Conservation (phyloP, 768 basidiomycete species). For the Lyophyllum semitale region DNA sequence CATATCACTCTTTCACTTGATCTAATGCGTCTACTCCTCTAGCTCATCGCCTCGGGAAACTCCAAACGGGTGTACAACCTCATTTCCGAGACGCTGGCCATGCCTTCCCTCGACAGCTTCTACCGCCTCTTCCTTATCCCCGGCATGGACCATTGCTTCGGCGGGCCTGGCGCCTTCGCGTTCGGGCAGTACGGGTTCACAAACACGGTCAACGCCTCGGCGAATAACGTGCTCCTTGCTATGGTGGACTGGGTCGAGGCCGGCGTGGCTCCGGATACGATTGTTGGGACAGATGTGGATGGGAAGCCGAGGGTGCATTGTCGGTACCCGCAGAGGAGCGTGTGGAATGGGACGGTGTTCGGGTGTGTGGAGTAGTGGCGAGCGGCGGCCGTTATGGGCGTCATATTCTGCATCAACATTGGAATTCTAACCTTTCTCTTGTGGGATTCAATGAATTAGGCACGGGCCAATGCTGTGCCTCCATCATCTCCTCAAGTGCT, state of each 20-base stretch:
- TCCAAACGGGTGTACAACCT: slow-evolving; percentile 8
- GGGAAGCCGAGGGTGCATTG: background rate
- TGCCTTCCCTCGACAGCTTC: background rate
- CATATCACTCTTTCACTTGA: background rate
- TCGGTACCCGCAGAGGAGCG: background rate
- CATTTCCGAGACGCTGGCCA: background rate
- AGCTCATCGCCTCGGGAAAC: slow-evolving; percentile 14
- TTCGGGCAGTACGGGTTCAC: slow-evolving; percentile 10
- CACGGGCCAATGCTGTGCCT: too few species aligned
- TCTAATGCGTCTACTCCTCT: background rate
- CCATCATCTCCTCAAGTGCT: too few species aligned
- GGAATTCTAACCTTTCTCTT: too few species aligned
- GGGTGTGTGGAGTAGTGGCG: background rate
- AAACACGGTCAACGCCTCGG: slow-evolving; percentile 7
- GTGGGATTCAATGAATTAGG: too few species aligned
- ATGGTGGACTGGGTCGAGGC: slow-evolving; percentile 16
- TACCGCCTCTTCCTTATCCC: slow-evolving; percentile 1
- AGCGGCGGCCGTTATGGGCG: too few species aligned
- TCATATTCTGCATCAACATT: too few species aligned
- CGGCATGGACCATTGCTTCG: background rate
- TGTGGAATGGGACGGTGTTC: background rate
- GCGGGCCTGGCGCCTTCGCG: background rate
- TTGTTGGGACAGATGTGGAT: background rate
- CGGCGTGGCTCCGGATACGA: slow-evolving; percentile 4
- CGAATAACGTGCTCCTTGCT: slow-evolving; percentile 10